These are phyloP conservation scores for Chlamydomonas incerta DNA, from an alignment of 139 green algal species.

Conservation along the genomic window DNA sequence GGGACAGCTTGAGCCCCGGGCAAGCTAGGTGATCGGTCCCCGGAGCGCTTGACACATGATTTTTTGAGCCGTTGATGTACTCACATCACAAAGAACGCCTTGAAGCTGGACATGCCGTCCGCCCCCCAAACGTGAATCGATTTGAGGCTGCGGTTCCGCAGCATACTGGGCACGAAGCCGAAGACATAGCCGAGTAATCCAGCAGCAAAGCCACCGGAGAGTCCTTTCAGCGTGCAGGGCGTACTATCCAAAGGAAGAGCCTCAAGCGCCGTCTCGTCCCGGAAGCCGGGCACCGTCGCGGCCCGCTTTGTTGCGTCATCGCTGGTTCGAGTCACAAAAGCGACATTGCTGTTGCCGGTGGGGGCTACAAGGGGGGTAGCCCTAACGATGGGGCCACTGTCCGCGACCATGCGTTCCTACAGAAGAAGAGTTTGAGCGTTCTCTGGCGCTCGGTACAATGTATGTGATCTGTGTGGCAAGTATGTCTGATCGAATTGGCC, in stretches of 20 bases:
- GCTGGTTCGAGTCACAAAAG: conserved; percentile 30
- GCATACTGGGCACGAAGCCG: conserved; percentile 60
- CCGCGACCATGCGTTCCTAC: too few species aligned
- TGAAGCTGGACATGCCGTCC: conserved; percentile 61
- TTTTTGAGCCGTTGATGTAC: not conserved
- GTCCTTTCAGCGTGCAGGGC: conserved; percentile 27
- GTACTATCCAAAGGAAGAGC: not conserved
- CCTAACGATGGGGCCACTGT: not conserved
- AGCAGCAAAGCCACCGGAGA: conserved; percentile 32
- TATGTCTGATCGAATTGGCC: too few species aligned
- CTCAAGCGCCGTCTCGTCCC: not conserved
- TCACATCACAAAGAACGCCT: conserved; percentile 46
- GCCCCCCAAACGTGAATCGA: conserved; percentile 39
- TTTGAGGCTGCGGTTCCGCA: conserved; percentile 31
- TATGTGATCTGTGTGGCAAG: too few species aligned
- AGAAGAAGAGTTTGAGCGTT: too few species aligned
- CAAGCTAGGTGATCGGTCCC: too few species aligned
- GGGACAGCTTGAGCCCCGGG: too few species aligned
- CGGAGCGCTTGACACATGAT: not conserved
- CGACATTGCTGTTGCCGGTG: not conserved
- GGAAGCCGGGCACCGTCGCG: conserved; percentile 6
- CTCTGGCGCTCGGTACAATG: too few species aligned
- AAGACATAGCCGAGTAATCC: conserved; percentile 74
- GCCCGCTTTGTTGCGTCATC: conserved; percentile 14
- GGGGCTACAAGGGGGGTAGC: not conserved